Evolutionary conservation across 2,329 filamentous ascomycete species (phyloP).

Genomic region (Stenocarpella maydis): DNA sequence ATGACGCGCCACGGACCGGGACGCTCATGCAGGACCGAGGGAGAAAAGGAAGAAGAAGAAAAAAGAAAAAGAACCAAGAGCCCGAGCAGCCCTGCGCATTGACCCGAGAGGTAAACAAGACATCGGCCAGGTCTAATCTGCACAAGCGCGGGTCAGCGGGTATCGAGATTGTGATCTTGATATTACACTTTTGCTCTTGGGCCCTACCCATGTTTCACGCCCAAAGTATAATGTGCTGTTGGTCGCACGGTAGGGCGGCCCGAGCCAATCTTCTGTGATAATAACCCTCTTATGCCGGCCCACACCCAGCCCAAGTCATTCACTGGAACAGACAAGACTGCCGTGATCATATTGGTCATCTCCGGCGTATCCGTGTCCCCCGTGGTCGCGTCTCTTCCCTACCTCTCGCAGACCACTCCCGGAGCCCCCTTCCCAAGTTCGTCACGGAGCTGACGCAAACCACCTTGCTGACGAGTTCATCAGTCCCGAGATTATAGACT

Average conservation of each 20-base stretch:
- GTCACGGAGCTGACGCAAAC: neutral
- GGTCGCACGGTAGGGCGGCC: too few species aligned
- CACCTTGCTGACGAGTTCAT: neutral
- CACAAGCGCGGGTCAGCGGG: slow-evolving; percentile 3
- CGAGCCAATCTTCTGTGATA: too few species aligned
- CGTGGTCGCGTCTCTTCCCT: too few species aligned
- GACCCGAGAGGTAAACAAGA: neutral
- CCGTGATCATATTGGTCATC: too few species aligned
- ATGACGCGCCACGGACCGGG: slow-evolving; percentile 10
- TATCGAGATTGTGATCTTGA: slow-evolving; percentile 23
- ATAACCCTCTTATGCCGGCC: too few species aligned
- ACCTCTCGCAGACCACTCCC: too few species aligned
- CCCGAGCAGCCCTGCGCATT: neutral
- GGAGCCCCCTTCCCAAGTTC: neutral
- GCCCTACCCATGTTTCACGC: slow-evolving; percentile 16
- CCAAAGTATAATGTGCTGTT: slow-evolving; percentile 8
- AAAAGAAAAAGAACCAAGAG: neutral
- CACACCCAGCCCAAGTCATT: too few species aligned
- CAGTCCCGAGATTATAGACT: neutral
- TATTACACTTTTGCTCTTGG: slow-evolving; percentile 21
- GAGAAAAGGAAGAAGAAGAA: too few species aligned
- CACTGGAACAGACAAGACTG: too few species aligned
- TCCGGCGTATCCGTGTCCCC: too few species aligned
- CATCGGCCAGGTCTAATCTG: neutral
- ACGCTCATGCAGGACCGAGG: slow-evolving; percentile 9